A percentile compares a stretch with the other conserved stretches of the same genome.
phyloP scores from a whole-genome alignment of 2,329 filamentous ascomycete genomes.

The Trichophaea hybrida region DNA sequence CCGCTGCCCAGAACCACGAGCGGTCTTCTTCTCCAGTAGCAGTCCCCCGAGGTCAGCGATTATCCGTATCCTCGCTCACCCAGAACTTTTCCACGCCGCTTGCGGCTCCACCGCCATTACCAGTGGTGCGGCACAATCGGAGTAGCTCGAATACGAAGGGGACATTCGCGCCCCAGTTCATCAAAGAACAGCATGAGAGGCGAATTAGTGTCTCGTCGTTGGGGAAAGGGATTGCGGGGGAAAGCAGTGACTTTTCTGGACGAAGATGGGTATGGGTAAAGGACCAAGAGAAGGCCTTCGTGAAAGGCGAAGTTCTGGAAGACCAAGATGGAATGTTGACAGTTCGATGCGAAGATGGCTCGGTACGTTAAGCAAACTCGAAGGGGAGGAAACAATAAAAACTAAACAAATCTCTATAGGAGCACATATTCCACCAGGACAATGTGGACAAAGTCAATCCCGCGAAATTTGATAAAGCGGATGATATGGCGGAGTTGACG shows the following conservation, averaged over 20 bases:
- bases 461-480: constrained; percentile 97
- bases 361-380: constrained; percentile 41
- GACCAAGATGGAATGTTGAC: constrained; percentile 49
- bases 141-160: constrained; percentile 35
- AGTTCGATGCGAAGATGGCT: constrained; percentile 88
- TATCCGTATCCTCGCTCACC: constrained; percentile 18
- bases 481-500: constrained; percentile 97
- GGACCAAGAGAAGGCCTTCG: constrained; percentile 73
- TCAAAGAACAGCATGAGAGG: constrained; percentile 68
- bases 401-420: constrained; percentile 37
- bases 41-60: constrained; percentile 14
- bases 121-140: constrained; percentile 32
- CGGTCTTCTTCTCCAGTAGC: neutral
- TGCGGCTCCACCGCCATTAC: constrained; percentile 1
- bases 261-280: constrained; percentile 97
- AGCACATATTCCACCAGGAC: constrained; percentile 73
- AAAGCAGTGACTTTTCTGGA: constrained; percentile 97
- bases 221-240: constrained; percentile 31
- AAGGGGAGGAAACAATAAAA: neutral
- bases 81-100: constrained; percentile 1
- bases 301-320: constrained; percentile 84
- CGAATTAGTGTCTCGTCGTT: constrained; percentile 31
- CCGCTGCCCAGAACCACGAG: neutral
- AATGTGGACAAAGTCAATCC: constrained; percentile 97
- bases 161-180: constrained; percentile 93